A percentile compares a stretch with the other conserved stretches of the same genome.
These are phyloP conservation scores for Voacanga thouarsii DNA, from an alignment of 257 asterid genomes.

Conservation along the genomic window DNA sequence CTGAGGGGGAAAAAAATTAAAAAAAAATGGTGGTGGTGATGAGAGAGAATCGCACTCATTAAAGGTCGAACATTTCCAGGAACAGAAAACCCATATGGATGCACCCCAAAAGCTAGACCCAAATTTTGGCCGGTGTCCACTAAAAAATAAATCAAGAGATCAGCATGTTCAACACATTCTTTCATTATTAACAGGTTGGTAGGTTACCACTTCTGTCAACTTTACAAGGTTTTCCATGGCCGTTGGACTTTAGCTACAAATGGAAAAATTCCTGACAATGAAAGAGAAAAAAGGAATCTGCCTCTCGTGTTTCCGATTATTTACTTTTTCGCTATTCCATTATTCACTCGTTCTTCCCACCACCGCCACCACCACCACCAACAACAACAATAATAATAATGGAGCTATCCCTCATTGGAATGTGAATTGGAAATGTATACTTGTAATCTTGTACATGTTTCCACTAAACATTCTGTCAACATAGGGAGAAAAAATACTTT, in stretches of 20 bases:
- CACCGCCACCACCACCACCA: too few relatives aligned
- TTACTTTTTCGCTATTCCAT: not conserved
- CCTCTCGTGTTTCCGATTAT: not conserved
- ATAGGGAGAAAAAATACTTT: too few relatives aligned
- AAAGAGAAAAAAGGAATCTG: conserved; percentile 3
- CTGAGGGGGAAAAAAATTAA: too few relatives aligned
- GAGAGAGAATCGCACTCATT: not conserved
- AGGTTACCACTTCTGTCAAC: conserved; percentile 37
- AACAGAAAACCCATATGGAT: conserved; percentile 10
- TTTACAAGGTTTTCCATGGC: conserved; percentile 30
- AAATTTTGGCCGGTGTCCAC: conserved; percentile 20
- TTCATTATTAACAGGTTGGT: conserved; percentile 11
- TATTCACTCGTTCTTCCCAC: not conserved
- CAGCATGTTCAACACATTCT: not conserved
- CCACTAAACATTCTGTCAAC: too few relatives aligned
- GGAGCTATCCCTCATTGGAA: too few relatives aligned
- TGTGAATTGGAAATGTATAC: too few relatives aligned
- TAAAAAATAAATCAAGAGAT: not conserved
- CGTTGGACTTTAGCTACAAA: conserved; percentile 38
- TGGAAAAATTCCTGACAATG: conserved; percentile 27
- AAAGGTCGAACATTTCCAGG: conserved; percentile 10
- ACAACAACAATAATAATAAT: not conserved
- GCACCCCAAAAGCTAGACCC: conserved; percentile 21
- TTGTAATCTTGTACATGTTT: too few relatives aligned
- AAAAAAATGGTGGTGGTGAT: not conserved